Base-by-base conservation (phyloP, 2,329 filamentous ascomycete genomes). In the Cercospora sp. region DNA sequence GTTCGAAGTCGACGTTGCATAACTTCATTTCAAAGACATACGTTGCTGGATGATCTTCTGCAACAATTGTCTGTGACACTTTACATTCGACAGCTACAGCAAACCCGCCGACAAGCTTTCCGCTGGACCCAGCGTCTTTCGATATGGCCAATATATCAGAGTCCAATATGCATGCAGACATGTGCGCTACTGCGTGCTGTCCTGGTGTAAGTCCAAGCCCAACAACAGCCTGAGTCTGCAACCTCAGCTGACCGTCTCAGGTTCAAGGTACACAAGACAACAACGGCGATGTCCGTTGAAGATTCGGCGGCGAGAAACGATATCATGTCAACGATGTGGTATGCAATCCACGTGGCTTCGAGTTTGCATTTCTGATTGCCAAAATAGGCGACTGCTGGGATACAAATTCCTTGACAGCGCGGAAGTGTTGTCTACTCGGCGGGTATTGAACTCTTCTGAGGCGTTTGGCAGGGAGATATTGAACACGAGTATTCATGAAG, bases 311-410 rank as follows among this genome's bases (percentile, higher is more conserved):
- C 28, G 28, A 31, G 57, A 36, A 28, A 59, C 26, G 5, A 59
- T 30, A 59, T 31, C 57, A 33, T 20, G 23, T 7, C 26, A 59
- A 5, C 57, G 23, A 8, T 59, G 57, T 59, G 57, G 57, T 59
- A 33, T 31, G 57, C 18, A 12, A 36, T n/a, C 6, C 12, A 18
- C 16, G 10, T 6, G 2, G 18, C 30, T 30, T 33, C 16, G 16
- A n/a, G n/a, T 7, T 33, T 6, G 31, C 57, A 12, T 18, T 33
- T 59, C 26, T 59, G 28, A 59, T 13, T 20, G 2, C 4, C 2
- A 33, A 6, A 8, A 59, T 33, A 59, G 57, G 57, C 9, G 57
- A 60, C 30, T 60, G 57, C n/a, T 36, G 57, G 57, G 57, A 60
- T 13, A 60, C 28, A 9, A 60, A 36, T 36, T 60, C 57, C 16